Conservation (phyloP, 306 rosid genomes). For the Cucurbita ficifolia region DNA sequence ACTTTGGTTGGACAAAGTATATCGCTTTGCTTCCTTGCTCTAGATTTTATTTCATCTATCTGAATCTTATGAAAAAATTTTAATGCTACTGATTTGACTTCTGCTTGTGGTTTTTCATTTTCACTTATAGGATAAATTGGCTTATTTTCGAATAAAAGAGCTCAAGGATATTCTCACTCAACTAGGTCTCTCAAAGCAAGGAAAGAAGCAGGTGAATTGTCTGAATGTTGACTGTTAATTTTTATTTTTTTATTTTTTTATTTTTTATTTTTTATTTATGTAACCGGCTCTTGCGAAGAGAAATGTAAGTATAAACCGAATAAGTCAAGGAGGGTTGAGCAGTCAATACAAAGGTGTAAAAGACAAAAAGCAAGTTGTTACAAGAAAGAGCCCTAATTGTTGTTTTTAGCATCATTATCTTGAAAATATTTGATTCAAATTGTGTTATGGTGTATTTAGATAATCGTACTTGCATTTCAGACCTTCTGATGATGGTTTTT, state of each 20-base stretch:
- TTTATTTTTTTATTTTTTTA: not conserved
- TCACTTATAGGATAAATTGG: constrained; percentile 54
- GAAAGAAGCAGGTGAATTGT: constrained; percentile 85
- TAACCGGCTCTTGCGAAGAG: not conserved
- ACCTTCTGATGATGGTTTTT: not conserved
- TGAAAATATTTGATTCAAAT: not conserved
- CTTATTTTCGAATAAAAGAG: constrained; percentile 73
- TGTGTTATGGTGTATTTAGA: not conserved
- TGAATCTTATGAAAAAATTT: not conserved
- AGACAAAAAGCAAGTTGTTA: not conserved
- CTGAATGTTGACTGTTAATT: constrained; percentile 1
- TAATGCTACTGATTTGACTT: not conserved
- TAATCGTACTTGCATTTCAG: not conserved
- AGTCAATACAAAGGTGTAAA: not conserved
- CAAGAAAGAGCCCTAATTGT: not conserved
- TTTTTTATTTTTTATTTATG: not conserved
- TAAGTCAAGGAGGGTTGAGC: not conserved
- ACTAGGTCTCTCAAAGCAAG: constrained; percentile 89
- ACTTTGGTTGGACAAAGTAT: not conserved
- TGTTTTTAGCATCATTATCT: not conserved
- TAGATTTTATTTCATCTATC: not conserved
- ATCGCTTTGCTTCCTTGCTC: not conserved
- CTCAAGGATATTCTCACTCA: constrained; percentile 86
- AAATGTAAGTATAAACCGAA: not conserved
- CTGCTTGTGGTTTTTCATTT: not conserved